A percentile compares a stretch with the other conserved stretches of the same genome.
Evolutionary conservation across 805 yeast genomes (phyloP).

Genomic region (Zygoascus bituminiphila): DNA sequence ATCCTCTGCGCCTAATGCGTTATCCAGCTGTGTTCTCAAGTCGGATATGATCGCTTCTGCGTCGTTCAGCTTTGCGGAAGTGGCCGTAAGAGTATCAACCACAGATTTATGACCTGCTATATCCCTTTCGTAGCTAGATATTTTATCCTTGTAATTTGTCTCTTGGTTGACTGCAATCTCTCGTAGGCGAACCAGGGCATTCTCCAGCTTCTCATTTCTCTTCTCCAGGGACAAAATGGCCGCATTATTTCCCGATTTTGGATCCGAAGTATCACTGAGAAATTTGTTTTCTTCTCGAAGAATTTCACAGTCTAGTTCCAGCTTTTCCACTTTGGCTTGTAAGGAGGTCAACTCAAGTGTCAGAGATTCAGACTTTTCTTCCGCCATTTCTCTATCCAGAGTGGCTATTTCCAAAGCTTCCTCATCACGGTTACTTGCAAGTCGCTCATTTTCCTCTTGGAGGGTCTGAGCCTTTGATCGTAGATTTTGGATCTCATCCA

Average conservation of each 20-base stretch:
- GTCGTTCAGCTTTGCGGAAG: constrained; percentile 10
- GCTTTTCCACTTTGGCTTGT: constrained; percentile 15
- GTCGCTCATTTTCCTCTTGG: constrained; percentile 15
- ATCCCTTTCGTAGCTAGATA: constrained; percentile 15
- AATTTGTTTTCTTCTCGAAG: constrained; percentile 21
- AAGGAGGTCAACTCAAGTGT: constrained; percentile 20
- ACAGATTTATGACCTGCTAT: constrained; percentile 13
- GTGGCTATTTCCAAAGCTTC: constrained; percentile 27
- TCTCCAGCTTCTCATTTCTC: constrained; percentile 36
- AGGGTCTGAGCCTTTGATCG: constrained; percentile 14
- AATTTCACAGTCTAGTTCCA: constrained; percentile 22
- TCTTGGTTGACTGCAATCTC: constrained; percentile 21
- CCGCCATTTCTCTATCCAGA: constrained; percentile 32
- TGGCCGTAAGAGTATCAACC: constrained; percentile 9
- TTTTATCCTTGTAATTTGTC: constrained; percentile 12
- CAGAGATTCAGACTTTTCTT: constrained; percentile 25
- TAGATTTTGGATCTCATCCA: constrained; percentile 22
- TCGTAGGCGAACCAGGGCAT: constrained; percentile 35
- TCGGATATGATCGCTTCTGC: constrained; percentile 17
- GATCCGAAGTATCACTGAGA: constrained; percentile 2
- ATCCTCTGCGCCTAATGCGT: constrained; percentile 29
- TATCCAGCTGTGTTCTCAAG: constrained; percentile 26
- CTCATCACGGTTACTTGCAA: constrained; percentile 16
- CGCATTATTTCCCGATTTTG: constrained; percentile 1
- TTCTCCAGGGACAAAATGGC: constrained; percentile 14